Evolutionary conservation across 768 basidiomycete species (phyloP).

Genomic region (Auriscalpium vulgare): DNA sequence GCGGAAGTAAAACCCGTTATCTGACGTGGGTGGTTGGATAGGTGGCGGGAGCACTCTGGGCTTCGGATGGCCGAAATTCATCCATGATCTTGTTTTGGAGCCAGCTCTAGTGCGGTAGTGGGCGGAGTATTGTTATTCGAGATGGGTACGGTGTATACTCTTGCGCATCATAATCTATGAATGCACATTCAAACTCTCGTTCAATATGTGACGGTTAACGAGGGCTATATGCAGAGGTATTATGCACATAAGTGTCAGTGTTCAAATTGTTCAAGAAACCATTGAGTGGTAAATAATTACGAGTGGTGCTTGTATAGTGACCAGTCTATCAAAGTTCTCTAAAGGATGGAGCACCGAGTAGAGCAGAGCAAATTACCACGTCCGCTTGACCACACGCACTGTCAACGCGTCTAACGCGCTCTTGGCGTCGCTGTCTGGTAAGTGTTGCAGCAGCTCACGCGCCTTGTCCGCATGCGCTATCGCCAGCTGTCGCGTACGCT

Average conservation of each 20-base stretch:
- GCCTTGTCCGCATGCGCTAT: conserved; percentile 70
- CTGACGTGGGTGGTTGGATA: background rate
- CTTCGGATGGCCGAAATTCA: background rate
- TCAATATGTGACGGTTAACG: background rate
- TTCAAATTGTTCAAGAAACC: background rate
- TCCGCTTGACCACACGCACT: conserved; percentile 56
- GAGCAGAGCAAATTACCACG: conserved; percentile 29
- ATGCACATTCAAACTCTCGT: background rate
- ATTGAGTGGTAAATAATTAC: background rate
- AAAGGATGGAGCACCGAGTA: background rate
- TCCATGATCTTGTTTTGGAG: background rate
- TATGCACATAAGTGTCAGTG: background rate
- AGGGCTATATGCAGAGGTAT: background rate
- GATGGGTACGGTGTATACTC: background rate
- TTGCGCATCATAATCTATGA: background rate
- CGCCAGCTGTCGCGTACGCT: conserved; percentile 75
- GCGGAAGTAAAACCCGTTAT: conserved; percentile 45
- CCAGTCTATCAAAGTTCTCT: background rate
- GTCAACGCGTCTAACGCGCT: conserved; percentile 67
- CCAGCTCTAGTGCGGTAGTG: background rate
- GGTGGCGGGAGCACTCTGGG: background rate
- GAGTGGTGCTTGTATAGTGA: background rate
- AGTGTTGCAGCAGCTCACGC: conserved; percentile 49
- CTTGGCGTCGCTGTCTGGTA: conserved; percentile 80
- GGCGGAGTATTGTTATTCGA: background rate